Evolutionary conservation across 306 rosid species (phyloP).

Genomic region (Glycine latifolia): DNA sequence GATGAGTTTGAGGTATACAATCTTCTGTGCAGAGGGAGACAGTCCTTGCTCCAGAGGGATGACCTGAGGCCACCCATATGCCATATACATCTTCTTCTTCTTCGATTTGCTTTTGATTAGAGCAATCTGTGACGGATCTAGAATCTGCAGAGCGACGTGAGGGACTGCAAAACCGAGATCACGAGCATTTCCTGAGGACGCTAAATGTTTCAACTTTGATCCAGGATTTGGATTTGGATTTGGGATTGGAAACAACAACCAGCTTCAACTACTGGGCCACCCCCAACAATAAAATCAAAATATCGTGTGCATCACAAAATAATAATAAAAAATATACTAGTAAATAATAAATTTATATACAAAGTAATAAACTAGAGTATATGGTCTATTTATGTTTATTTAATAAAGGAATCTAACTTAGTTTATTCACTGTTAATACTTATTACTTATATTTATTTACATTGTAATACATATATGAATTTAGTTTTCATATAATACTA

Average conservation of each 20-base stretch:
- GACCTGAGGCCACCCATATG: slow-evolving; percentile 99
- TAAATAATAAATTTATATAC: no score
- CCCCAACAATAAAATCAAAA: slow-evolving; percentile 23
- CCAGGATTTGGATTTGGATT: slow-evolving; percentile 49
- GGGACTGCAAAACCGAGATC: slow-evolving; percentile 51
- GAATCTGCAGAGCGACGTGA: slow-evolving; percentile 30
- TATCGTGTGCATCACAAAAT: background rate
- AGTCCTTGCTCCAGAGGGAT: slow-evolving; percentile 80
- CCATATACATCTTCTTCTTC: slow-evolving; percentile 74
- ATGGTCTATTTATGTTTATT: no score
- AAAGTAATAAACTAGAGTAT: no score
- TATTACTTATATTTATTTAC: no score
- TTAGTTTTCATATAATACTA: no score
- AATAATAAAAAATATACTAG: background rate
- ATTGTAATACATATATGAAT: no score
- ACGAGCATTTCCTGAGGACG: slow-evolving; percentile 45
- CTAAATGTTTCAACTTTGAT: slow-evolving; percentile 48
- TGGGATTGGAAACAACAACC: slow-evolving; percentile 47
- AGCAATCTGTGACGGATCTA: slow-evolving; percentile 54
- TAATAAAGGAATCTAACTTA: no score
- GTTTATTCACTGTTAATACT: no score
- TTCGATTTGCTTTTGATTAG: slow-evolving; percentile 44
- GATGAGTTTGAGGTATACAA: slow-evolving; percentile 77
- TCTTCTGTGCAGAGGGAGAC: slow-evolving; percentile 71
- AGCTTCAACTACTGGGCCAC: slow-evolving; percentile 38